These are phyloP conservation scores for Fraxinus greggii DNA, from an alignment of 305 asterid genomes.

Conservation along the genomic window DNA sequence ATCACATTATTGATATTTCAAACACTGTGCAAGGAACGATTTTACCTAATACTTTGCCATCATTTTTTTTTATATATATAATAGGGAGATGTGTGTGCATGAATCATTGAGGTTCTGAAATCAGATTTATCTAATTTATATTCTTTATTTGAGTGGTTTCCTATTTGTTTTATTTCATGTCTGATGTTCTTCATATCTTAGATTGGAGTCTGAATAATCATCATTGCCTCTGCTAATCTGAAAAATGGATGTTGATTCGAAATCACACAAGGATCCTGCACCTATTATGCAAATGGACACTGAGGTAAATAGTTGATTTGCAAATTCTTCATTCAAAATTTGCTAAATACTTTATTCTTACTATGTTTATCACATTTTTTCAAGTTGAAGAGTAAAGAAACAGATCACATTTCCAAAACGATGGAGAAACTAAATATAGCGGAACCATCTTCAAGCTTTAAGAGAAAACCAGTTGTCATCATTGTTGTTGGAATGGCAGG, in stretches of 20 bases:
- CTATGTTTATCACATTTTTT: neutral
- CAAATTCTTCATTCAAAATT: slow-evolving; percentile 7
- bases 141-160: neutral
- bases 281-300: slow-evolving; percentile 35
- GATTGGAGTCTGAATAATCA: slow-evolving; percentile 12
- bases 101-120: neutral
- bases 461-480: slow-evolving; percentile 72
- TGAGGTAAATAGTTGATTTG: slow-evolving; percentile 35
- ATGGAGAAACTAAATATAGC: slow-evolving; percentile 61
- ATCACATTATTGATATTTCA: neutral
- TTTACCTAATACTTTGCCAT: neutral
- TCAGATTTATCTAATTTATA: neutral
- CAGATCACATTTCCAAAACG: slow-evolving; percentile 50
- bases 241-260: slow-evolving; percentile 53
- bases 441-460: slow-evolving; percentile 61
- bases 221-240: slow-evolving; percentile 16
- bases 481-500: slow-evolving; percentile 99
- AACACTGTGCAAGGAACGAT: neutral
- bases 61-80: neutral
- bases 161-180: neutral
- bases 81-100: neutral
- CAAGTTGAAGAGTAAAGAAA: slow-evolving; percentile 35
- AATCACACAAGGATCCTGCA: slow-evolving; percentile 37
- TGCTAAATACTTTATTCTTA: neutral
- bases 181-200: neutral